Evolutionary conservation across 768 basidiomycete species (phyloP).

Genomic region (Leccinum subgranulosum): DNA sequence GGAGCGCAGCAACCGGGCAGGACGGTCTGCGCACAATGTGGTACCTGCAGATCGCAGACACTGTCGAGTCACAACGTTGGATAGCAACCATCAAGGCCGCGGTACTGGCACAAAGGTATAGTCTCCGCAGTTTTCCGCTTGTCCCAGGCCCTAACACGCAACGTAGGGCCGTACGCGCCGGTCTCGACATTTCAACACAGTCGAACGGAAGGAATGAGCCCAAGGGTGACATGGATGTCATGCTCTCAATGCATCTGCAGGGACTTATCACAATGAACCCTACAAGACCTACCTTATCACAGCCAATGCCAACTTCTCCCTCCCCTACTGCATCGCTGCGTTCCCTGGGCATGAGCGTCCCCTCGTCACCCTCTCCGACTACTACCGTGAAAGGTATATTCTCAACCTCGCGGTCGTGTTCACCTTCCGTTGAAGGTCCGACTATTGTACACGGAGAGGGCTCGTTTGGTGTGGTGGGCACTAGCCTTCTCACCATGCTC

Average conservation of each 20-base stretch:
- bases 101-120: conserved; percentile 67
- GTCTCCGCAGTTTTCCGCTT: not conserved
- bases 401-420: conserved; percentile 25
- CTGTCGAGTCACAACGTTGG: conserved; percentile 68
- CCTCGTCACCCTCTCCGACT: conserved; percentile 17
- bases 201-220: conserved; percentile 53
- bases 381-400: conserved; percentile 21
- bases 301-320: conserved; percentile 22
- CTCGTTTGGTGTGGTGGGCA: conserved; percentile 56
- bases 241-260: conserved; percentile 75
- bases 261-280: conserved; percentile 41
- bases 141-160: not conserved
- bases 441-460: conserved; percentile 43
- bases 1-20: conserved; percentile 13
- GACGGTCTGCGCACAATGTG: conserved; percentile 34
- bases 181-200: conserved; percentile 48
- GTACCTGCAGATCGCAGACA: conserved; percentile 65
- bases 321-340: conserved; percentile 29
- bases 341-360: conserved; percentile 21
- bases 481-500: conserved; percentile 51
- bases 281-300: conserved; percentile 9
- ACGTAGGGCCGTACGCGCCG: conserved; percentile 63
- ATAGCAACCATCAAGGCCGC: conserved; percentile 70
- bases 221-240: conserved; percentile 79
- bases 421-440: conserved; percentile 41